Evolutionary conservation across 2,329 filamentous ascomycete genomes (phyloP), one percentile per base, ranked within the genome.

Genomic region (Talaromyces sp.): DNA sequence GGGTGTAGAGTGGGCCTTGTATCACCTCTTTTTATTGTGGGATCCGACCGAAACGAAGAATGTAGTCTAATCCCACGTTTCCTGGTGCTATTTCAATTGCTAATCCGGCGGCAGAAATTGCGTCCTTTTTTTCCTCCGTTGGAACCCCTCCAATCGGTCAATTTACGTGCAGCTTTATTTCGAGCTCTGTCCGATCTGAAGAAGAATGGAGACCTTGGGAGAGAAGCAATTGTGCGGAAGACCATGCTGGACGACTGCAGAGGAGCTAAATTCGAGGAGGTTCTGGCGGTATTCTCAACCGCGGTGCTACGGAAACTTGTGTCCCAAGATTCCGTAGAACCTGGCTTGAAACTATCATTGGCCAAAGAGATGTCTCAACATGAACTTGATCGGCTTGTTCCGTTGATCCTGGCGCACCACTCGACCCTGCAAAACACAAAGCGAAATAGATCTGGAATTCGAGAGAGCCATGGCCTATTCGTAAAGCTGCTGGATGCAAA

Each of bases 211-310:
- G 80, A 88, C 0, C 80, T 97, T 9, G 90, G 91, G 3, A 83
- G 90, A 55, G 92, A 96, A 69, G 84, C 85, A 0, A 84, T 95
- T 0, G 77, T 97, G 32, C 86, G 94, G 56, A 97, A 96, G 78
- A 96, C 91, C 0, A 96, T 97, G 90, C 80, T 99, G 56, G 94
- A 99, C 71, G 93, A 99, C 68, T 99, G 94, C 77, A 92, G 89
- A 65, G 93, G 93, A 6, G 92, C 96, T 58, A 88, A 91, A 64
- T 85, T 97, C 58, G 92, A 92, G 71, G 94, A 99, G 70, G 78
- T 96, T 1, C 81, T 97, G 29, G 86, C 91, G 3, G 81, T 86
- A 0, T 95, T 99, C 68, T 97, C 93, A 1, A 90, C 89, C 14
- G 84, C 86, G 0, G 92, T 96, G 0, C 74, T 97, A 63, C 89